Conservation (phyloP, 768 basidiomycete genomes). For the Suillus clintonianus region DNA sequence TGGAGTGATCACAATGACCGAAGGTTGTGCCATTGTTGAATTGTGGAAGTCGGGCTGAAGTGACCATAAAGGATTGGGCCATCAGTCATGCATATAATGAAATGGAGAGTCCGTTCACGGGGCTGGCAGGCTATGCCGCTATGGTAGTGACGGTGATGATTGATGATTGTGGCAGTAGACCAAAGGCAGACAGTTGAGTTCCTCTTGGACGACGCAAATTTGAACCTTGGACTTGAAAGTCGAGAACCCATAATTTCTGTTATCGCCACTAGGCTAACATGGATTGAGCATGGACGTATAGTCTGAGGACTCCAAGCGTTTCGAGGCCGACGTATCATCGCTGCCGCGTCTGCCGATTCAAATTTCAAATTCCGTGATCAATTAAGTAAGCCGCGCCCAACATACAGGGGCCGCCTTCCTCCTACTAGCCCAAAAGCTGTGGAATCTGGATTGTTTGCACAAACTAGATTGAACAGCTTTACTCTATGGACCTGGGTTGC, state of each 20-base stretch:
- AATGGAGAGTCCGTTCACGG: not conserved
- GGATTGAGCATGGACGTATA: too few species aligned
- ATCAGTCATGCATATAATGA: not conserved
- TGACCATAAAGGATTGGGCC: not conserved
- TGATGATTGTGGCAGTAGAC: not conserved
- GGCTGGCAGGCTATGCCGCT: not conserved
- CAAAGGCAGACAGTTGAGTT: not conserved
- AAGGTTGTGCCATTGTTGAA: not conserved
- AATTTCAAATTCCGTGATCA: too few species aligned
- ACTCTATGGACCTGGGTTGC: too few species aligned
- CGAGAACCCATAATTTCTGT: not conserved
- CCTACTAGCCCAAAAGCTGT: too few species aligned
- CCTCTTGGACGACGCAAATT: not conserved
- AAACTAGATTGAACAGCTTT: too few species aligned
- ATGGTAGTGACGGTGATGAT: not conserved
- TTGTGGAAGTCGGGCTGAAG: not conserved
- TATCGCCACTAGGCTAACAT: too few species aligned
- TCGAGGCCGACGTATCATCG: too few species aligned
- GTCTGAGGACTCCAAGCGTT: too few species aligned
- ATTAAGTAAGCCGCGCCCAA: too few species aligned
- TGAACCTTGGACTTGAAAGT: not conserved
- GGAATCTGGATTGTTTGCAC: too few species aligned
- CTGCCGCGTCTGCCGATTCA: too few species aligned
- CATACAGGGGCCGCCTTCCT: too few species aligned
- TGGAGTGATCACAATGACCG: not conserved